A percentile compares a stretch with the other conserved stretches of the same genome.
Conservation (phyloP, 441 rosid genomes). For the Mallotus repandus region DNA sequence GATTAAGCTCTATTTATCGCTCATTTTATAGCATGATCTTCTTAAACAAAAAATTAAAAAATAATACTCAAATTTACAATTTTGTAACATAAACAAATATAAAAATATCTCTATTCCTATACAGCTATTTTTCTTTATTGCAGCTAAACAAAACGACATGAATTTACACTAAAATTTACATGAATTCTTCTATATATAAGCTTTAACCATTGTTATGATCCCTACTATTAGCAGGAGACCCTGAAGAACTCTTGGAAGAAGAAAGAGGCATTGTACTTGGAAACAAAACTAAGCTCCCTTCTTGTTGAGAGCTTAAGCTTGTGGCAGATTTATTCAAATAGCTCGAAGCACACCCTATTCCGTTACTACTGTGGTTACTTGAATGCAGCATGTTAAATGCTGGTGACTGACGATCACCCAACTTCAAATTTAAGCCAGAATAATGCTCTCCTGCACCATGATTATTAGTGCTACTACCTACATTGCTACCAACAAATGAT, state of each 20-base stretch:
- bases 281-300: constrained; percentile 27
- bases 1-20: too few relatives aligned
- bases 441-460: constrained; percentile 17
- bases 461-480: constrained; percentile 8
- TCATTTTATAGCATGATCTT: too few relatives aligned
- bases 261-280: constrained; percentile 39
- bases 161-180: background rate
- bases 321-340: constrained; percentile 33
- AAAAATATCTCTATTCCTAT: too few relatives aligned
- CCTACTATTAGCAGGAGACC: constrained; percentile 29
- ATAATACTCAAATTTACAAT: too few relatives aligned
- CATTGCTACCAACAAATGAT: constrained; percentile 44
- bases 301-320: constrained; percentile 6
- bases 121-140: too few relatives aligned
- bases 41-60: too few relatives aligned
- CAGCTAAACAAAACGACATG: background rate
- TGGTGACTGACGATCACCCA: constrained; percentile 25
- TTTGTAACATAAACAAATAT: too few relatives aligned
- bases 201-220: constrained; percentile 24
- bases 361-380: constrained; percentile 17
- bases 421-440: constrained; percentile 26
- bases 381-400: constrained; percentile 16
- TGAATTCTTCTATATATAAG: too few relatives aligned
- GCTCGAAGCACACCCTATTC: constrained; percentile 33
- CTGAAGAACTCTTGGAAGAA: constrained; percentile 31